Evolutionary conservation across 228 moss, liverwort and hornwort species (phyloP).

Genomic region (Sphagnum fallax): DNA sequence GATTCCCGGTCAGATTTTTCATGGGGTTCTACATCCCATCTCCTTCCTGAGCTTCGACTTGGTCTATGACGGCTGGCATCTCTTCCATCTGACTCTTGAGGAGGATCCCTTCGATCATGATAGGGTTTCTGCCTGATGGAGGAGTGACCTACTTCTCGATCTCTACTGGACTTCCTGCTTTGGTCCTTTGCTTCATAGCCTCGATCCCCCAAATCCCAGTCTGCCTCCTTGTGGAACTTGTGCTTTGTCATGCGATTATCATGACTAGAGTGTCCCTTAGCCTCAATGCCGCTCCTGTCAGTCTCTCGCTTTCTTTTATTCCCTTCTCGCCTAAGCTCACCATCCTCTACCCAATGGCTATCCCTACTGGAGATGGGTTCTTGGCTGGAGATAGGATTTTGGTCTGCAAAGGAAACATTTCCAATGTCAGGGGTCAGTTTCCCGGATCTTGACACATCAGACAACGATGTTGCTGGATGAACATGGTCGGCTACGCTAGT

Average conservation of each 20-base stretch:
- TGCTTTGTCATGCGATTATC: neutral
- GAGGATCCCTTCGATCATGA: too few relatives aligned
- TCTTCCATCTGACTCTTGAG: neutral
- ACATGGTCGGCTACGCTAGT: neutral
- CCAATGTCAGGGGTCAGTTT: neutral
- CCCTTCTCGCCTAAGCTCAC: neutral
- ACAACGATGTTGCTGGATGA: neutral
- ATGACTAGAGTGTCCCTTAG: neutral
- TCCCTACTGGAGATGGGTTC: neutral
- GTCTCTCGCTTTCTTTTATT: neutral
- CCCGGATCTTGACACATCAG: neutral
- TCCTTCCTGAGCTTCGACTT: neutral
- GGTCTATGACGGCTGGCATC: neutral
- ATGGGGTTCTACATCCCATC: conserved; percentile 5
- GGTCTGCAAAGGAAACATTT: neutral
- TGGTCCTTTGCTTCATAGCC: too few relatives aligned
- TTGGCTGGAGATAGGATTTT: neutral
- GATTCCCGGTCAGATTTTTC: neutral
- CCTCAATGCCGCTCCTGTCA: neutral
- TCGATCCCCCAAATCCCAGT: neutral
- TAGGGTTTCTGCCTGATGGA: too few relatives aligned
- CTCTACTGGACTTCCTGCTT: too few relatives aligned
- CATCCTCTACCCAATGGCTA: neutral
- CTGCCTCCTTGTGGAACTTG: neutral
- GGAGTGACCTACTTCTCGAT: too few relatives aligned